Evolutionary conservation across 805 yeast genomes (phyloP).

Genomic region (Candida palmyrensis): DNA sequence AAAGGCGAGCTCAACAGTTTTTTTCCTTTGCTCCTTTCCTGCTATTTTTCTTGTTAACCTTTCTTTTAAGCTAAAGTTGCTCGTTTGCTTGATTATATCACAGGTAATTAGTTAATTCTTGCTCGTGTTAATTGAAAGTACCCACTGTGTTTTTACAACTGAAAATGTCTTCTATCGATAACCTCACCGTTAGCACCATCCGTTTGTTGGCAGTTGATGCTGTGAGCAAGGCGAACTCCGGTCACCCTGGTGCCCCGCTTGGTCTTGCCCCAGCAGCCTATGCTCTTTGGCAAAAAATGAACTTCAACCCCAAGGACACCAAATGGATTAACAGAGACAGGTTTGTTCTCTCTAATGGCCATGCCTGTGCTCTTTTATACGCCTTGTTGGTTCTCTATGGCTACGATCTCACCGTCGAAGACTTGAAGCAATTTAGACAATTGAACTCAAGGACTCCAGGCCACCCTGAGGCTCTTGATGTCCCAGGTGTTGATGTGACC

Average conservation of each 20-base stretch:
- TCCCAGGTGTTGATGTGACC: constrained; percentile 93
- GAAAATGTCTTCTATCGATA: constrained; percentile 46
- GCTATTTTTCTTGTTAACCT: too few species aligned
- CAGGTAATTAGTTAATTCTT: too few species aligned
- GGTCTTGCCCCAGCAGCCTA: constrained; percentile 97
- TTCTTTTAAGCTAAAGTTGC: too few species aligned
- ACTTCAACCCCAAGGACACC: constrained; percentile 86
- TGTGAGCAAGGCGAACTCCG: constrained; percentile 85
- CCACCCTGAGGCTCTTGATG: constrained; percentile 83
- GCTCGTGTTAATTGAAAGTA: too few species aligned
- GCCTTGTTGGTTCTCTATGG: constrained; percentile 82
- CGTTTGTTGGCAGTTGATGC: constrained; percentile 86
- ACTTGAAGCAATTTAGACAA: constrained; percentile 87
- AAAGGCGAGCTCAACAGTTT: too few species aligned
- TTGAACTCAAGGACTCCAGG: constrained; percentile 91
- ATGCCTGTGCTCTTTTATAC: constrained; percentile 89
- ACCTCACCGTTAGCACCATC: constrained; percentile 77
- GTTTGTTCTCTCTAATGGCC: constrained; percentile 94
- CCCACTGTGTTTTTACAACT: too few species aligned
- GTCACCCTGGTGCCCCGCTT: constrained; percentile 99
- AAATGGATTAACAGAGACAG: constrained; percentile 93
- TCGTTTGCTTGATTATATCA: too few species aligned
- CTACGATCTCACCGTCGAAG: constrained; percentile 74
- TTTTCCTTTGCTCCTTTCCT: too few species aligned
- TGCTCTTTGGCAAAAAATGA: constrained; percentile 74